phyloP scores from a whole-genome alignment of 768 basidiomycete species.

The Amanita rimosa region DNA sequence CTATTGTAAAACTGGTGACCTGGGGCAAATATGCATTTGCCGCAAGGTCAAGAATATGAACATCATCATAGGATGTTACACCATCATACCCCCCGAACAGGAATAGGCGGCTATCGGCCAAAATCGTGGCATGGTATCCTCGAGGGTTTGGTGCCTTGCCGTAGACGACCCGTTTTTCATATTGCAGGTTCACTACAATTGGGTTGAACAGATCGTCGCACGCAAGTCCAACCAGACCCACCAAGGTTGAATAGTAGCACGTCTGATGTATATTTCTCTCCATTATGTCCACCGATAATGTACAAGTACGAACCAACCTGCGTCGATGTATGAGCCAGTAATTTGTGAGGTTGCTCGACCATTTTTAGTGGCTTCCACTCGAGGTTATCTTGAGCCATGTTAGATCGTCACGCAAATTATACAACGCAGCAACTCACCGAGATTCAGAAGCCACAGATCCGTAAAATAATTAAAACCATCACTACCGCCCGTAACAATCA shows the following conservation, averaged over 20 bases:
- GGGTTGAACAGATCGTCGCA: neutral
- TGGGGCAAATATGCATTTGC: constrained; percentile 86
- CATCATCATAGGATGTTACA: constrained; percentile 73
- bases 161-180: constrained; percentile 57
- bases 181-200: constrained; percentile 65
- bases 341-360: constrained; percentile 32
- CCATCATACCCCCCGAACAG: constrained; percentile 88
- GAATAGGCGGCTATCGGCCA: constrained; percentile 79
- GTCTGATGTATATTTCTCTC: constrained; percentile 59
- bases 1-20: constrained; percentile 66
- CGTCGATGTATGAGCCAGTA: constrained; percentile 78
- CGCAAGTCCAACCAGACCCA: constrained; percentile 16
- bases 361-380: constrained; percentile 35
- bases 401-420: neutral
- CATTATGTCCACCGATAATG: constrained; percentile 83
- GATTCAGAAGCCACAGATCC: constrained; percentile 79
- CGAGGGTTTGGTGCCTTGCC: constrained; percentile 64
- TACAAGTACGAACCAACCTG: constrained; percentile 91
- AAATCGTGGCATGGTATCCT: constrained; percentile 76
- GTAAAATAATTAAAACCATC: constrained; percentile 84
- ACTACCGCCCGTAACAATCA: constrained; percentile 86
- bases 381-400: constrained; percentile 23
- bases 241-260: constrained; percentile 83
- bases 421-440: constrained; percentile 40
- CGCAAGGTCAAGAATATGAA: constrained; percentile 76